Percentiles rank a stretch among this genome's conserved stretches.
Conservation (phyloP, 2,329 filamentous ascomycete species). For the Fusarium fracticaudum region DNA sequence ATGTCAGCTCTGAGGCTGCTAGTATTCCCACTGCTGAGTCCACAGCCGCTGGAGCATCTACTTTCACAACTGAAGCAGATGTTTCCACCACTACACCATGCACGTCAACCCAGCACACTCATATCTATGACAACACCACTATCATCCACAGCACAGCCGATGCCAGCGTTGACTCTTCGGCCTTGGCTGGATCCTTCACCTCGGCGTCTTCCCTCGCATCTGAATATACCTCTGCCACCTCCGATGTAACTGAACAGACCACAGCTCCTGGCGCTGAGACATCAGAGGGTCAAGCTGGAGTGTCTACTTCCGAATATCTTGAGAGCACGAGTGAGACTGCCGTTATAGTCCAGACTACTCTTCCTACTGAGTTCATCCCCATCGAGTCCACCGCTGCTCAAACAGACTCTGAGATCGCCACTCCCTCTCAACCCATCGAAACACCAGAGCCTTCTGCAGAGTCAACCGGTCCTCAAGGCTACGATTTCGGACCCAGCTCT, state of each 20-base stretch:
- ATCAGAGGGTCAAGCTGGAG: not conserved
- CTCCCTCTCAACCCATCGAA: not conserved
- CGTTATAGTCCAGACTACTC: not conserved
- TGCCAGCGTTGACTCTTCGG: slow-evolving; percentile 14
- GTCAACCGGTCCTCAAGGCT: slow-evolving; percentile 15
- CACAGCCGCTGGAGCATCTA: not conserved
- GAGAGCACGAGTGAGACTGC: not conserved
- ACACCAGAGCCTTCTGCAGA: not conserved
- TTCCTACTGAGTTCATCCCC: not conserved
- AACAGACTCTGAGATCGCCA: not conserved
- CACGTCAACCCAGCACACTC: slow-evolving; percentile 17
- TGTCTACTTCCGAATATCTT: not conserved
- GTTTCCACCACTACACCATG: slow-evolving; percentile 17
- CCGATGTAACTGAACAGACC: not conserved
- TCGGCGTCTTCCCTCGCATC: slow-evolving; percentile 2
- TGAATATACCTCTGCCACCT: not conserved
- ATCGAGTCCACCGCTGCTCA: not conserved
- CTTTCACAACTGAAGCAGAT: not conserved
- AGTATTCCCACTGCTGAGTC: not conserved
- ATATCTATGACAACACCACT: slow-evolving; percentile 29
- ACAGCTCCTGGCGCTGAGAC: not conserved
- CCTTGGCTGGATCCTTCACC: slow-evolving; percentile 3
- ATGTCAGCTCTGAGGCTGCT: not conserved
- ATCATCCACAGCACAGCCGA: slow-evolving; percentile 9
- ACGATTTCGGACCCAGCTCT: slow-evolving; percentile 24